Base-by-base conservation (phyloP, 2,329 filamentous ascomycete species). In the Penicillium verrucosum region DNA sequence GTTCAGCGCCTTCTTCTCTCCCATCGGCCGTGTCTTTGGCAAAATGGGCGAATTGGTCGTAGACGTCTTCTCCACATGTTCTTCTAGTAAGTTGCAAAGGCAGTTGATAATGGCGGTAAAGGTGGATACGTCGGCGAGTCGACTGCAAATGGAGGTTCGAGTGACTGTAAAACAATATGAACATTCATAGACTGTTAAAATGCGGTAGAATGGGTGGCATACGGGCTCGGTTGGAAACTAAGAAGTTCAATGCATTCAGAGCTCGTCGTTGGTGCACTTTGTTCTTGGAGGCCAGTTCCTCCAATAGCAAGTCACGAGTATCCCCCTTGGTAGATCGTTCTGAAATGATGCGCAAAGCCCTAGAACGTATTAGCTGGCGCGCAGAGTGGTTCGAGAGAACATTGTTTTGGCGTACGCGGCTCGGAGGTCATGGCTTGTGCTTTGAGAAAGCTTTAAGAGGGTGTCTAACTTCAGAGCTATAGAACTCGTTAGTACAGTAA, bases 401-500 rank as follows among this genome's bases (percentile, higher is more conserved):
- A n/a, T 41, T n/a, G 21, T 27, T 29, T 81, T 83, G 59, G 81
- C 80, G 11, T 86, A 84, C 55, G 88, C 87, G 58, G 89, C 86
- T 62, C 86, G 81, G 60, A 92, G 88, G 21, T 88, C 83, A 66
- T 84, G 87, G 71, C 87, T 93, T 58, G 88, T 88, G 70, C 89
- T 89, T 50, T 82, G 79, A 12, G 89, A 77, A 4, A 92, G 80
- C 61, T 85, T 88, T 50, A 85, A 79, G 10, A 92, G 78, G 0
- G 89, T 92, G 41, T 81, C 79, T 11, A 85, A 68, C 56, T 85
- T 83, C 41, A 92, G 78, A 2, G 87, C 77, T 79, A 56, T 3
- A 18, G 12, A 5, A 3, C 8, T 10, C n/a, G 38, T 73, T 48
- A 74, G 61, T 50, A 45, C 10, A 27, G 23, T 6, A 3, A n/a